Conservation (phyloP, 768 basidiomycete species). For the Tylopilus subfusipes region DNA sequence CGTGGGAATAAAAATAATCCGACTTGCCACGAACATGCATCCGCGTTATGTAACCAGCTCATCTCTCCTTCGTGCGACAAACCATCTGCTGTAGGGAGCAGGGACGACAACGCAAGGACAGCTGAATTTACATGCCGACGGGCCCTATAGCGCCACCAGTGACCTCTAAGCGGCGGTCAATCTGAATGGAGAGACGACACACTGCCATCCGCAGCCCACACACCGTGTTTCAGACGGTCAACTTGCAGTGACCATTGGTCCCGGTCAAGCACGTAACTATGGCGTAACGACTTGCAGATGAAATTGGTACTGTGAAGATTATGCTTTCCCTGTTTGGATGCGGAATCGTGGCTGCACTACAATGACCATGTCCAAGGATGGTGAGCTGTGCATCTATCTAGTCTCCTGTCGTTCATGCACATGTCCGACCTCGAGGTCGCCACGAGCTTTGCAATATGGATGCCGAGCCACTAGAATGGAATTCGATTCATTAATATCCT, state of each 20-base stretch:
- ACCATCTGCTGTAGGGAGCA: no score
- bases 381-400: constrained; percentile 25
- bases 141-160: no score
- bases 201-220: no score
- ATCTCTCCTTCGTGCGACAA: no score
- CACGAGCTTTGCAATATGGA: constrained; percentile 26
- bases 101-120: no score
- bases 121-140: no score
- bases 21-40: constrained; percentile 24
- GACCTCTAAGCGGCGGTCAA: no score
- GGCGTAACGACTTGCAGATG: constrained; percentile 22
- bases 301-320: neutral
- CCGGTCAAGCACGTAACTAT: constrained; percentile 3
- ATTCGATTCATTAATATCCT: neutral
- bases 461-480: constrained; percentile 12
- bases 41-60: constrained; percentile 16
- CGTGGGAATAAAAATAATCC: constrained; percentile 34
- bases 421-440: constrained; percentile 30
- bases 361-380: constrained; percentile 27
- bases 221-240: constrained; percentile 21
- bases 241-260: constrained; percentile 4
- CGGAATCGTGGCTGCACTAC: constrained; percentile 9
- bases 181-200: no score
- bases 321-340: no score
- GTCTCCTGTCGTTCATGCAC: no score